Percentiles rank a stretch among this genome's conserved stretches.
phyloP scores from a whole-genome alignment of 495 filamentous ascomycete genomes.

The Haplographium delicatum region DNA sequence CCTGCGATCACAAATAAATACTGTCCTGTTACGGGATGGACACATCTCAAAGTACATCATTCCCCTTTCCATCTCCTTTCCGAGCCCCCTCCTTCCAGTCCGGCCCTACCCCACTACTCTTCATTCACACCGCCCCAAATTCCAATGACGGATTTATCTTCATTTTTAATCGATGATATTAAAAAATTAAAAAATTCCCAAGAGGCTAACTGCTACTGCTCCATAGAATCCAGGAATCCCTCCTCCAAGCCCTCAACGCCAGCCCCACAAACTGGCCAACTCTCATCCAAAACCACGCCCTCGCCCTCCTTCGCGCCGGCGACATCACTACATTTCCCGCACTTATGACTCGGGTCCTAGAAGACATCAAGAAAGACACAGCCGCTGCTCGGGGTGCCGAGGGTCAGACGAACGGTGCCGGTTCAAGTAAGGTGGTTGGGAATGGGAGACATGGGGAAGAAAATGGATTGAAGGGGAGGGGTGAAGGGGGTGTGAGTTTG shows the following conservation, averaged over 20 bases:
- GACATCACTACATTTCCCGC: constrained; percentile 46
- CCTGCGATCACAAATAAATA: constrained; percentile 49
- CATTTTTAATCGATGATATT: too few species aligned
- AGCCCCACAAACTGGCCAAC: constrained; percentile 50
- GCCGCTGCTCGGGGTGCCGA: constrained; percentile 13
- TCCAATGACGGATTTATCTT: too few species aligned
- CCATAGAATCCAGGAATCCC: constrained; percentile 49
- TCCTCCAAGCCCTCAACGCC: constrained; percentile 47
- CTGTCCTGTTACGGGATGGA: constrained; percentile 40
- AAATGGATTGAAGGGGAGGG: constrained; percentile 3
- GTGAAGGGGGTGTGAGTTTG: constrained; percentile 28
- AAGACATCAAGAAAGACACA: constrained; percentile 45
- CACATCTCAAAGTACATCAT: constrained; percentile 43
- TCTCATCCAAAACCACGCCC: constrained; percentile 39
- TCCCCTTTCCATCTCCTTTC: too few species aligned
- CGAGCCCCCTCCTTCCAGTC: neutral
- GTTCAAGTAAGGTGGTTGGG: too few species aligned
- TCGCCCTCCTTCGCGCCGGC: constrained; percentile 47
- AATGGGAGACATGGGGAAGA: constrained; percentile 14
- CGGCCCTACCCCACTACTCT: neutral
- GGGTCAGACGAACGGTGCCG: constrained; percentile 19
- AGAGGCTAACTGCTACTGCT: neutral
- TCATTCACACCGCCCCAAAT: neutral
- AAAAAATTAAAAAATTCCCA: too few species aligned
- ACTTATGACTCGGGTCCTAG: constrained; percentile 46